Percentiles rank a stretch among this genome's conserved stretches.
Evolutionary conservation across 1,139 yeast genomes (phyloP).

Genomic region (Yamadazyma pseudoaaseri): DNA sequence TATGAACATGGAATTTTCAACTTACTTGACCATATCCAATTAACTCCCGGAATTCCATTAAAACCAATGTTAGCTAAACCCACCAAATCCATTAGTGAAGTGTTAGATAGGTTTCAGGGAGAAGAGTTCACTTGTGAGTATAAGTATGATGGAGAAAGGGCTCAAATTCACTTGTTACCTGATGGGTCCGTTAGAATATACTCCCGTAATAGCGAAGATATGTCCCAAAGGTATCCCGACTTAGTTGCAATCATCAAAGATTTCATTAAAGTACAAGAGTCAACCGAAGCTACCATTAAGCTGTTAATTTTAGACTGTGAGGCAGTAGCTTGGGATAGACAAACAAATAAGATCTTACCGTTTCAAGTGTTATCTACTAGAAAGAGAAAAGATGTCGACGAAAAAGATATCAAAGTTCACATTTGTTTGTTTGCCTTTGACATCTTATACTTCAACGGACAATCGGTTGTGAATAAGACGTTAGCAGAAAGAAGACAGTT

Average conservation of each 20-base stretch:
- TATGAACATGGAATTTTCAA: constrained; percentile 65
- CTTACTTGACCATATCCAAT: constrained; percentile 64
- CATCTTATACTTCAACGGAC: constrained; percentile 68
- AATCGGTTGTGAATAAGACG: constrained; percentile 65
- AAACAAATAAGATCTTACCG: constrained; percentile 73
- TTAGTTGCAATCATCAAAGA: constrained; percentile 67
- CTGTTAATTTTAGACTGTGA: constrained; percentile 88
- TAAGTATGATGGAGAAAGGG: constrained; percentile 97
- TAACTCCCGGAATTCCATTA: constrained; percentile 91
- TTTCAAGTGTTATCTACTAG: constrained; percentile 91
- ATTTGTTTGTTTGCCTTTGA: constrained; percentile 95
- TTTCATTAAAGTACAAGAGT: constrained; percentile 41
- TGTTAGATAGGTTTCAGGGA: constrained; percentile 82
- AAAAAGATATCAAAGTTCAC: constrained; percentile 81
- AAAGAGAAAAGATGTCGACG: constrained; percentile 88
- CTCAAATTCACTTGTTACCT: constrained; percentile 78
- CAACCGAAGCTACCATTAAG: constrained; percentile 29
- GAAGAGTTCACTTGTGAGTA: constrained; percentile 91
- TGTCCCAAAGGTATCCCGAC: constrained; percentile 96
- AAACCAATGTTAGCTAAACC: constrained; percentile 99
- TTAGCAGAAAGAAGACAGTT: constrained; percentile 67
- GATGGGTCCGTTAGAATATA: constrained; percentile 75
- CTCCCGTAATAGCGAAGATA: constrained; percentile 94
- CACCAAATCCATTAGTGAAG: constrained; percentile 87
- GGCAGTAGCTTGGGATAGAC: constrained; percentile 98